Evolutionary conservation across 257 asterid species (phyloP).

Genomic region (Linderniella brevidens): DNA sequence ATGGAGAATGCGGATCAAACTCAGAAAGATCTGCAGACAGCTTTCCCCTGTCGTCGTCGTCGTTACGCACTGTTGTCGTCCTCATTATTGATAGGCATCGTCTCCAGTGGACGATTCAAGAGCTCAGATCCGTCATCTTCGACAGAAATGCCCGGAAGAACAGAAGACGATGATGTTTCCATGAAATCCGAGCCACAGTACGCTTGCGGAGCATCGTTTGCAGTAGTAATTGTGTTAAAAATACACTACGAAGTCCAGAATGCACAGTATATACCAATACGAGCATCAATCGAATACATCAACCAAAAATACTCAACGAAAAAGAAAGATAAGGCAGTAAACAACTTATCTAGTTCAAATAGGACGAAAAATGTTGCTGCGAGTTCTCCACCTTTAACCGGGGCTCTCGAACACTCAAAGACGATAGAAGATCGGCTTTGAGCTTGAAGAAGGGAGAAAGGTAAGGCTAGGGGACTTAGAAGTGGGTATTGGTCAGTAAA

Average conservation of each 20-base stretch:
- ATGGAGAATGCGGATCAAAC: constrained; percentile 57
- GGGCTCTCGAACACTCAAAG: no score
- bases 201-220: constrained; percentile 13
- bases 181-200: constrained; percentile 52
- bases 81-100: constrained; percentile 13
- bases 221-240: constrained; percentile 3
- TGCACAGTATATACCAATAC: no score
- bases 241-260: constrained; percentile 11
- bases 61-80: no score
- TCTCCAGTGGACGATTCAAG: constrained; percentile 29
- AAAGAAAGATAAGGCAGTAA: no score
- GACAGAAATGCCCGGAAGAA: constrained; percentile 33
- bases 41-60: constrained; percentile 8
- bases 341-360: no score
- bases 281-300: constrained; percentile 6
- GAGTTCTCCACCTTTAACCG: no score
- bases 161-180: constrained; percentile 58
- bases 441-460: no score
- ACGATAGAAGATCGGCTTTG: no score
- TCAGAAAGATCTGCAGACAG: constrained; percentile 33
- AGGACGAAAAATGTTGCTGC: no score
- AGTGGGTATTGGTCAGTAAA: no score
- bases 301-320: no score
- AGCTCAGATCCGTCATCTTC: constrained; percentile 28
- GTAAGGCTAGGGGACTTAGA: no score